Percentiles rank a stretch among this genome's conserved stretches.
phyloP scores from a whole-genome alignment of 2,329 filamentous ascomycete species.

The Sporothrix brunneoviolacea region DNA sequence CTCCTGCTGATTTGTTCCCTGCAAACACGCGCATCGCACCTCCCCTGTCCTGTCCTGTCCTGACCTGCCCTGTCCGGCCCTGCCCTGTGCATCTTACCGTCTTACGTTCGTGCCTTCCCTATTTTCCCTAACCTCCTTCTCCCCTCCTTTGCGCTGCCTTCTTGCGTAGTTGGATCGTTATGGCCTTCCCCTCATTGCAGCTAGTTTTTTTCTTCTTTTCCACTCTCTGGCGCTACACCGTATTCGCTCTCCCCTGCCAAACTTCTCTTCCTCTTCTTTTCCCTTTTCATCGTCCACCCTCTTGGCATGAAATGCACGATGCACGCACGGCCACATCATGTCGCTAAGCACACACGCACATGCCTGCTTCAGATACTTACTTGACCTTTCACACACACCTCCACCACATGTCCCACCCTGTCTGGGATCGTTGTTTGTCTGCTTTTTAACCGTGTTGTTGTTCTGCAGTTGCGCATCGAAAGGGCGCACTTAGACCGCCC shows the following conservation, averaged over 20 bases:
- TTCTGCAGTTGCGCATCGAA: too few species aligned
- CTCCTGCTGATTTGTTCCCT: neutral
- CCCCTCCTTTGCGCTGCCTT: constrained; percentile 1
- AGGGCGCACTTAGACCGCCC: too few species aligned
- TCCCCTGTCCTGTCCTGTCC: too few species aligned
- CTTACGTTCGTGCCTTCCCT: neutral
- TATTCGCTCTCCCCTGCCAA: neutral
- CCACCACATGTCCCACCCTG: too few species aligned
- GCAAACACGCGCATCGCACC: constrained; percentile 1
- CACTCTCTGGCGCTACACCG: constrained; percentile 4
- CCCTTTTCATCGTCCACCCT: neutral
- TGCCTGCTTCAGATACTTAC: too few species aligned
- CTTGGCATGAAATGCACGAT: constrained; percentile 7
- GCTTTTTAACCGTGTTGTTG: too few species aligned
- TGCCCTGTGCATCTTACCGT: constrained; percentile 1
- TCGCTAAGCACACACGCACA: neutral
- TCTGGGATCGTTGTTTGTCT: too few species aligned
- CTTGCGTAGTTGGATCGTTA: neutral
- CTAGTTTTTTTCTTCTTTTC: neutral
- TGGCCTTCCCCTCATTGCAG: constrained; percentile 4
- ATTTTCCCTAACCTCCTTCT: neutral
- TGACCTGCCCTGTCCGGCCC: neutral
- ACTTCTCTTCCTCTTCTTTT: constrained; percentile 7
- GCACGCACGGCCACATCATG: constrained; percentile 9
- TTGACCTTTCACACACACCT: too few species aligned